Evolutionary conservation across 2,329 filamentous ascomycete species (phyloP).

Genomic region (Atkinsonella texensis): DNA sequence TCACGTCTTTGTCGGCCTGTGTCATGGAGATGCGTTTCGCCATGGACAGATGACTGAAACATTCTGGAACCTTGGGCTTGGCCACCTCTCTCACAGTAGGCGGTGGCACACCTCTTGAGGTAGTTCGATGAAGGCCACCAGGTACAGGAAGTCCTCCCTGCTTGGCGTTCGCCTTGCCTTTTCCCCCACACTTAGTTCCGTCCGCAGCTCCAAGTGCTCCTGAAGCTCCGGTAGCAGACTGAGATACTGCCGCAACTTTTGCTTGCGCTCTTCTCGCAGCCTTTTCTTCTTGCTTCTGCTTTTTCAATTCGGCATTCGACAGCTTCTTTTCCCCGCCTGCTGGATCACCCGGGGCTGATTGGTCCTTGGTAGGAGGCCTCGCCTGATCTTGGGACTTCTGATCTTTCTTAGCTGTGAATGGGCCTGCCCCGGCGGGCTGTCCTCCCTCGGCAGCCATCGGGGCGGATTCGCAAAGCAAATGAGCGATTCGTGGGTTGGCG

Average conservation of each 20-base stretch:
- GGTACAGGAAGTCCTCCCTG: slow-evolving; percentile 27
- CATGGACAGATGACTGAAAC: slow-evolving; percentile 73
- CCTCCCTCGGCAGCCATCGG: slow-evolving; percentile 22
- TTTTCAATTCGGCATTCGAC: slow-evolving; percentile 72
- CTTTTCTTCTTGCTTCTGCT: slow-evolving; percentile 83
- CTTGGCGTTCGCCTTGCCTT: slow-evolving; percentile 36
- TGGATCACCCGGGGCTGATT: slow-evolving; percentile 6
- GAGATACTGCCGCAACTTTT: slow-evolving; percentile 41
- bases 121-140: slow-evolving; percentile 23
- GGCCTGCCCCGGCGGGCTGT: slow-evolving; percentile 17
- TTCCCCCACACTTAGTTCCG: slow-evolving; percentile 25
- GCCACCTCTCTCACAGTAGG: slow-evolving; percentile 33
- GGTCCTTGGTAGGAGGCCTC: slow-evolving; percentile 12
- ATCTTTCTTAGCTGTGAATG: slow-evolving; percentile 13
- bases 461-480: slow-evolving; percentile 1
- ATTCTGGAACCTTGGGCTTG: slow-evolving; percentile 53
- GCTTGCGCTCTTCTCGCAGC: slow-evolving; percentile 67
- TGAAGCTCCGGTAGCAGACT: slow-evolving; percentile 12
- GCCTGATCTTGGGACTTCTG: slow-evolving; percentile 13
- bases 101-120: slow-evolving; percentile 18
- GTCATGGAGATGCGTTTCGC: slow-evolving; percentile 42
- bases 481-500: neutral
- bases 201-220: slow-evolving; percentile 19
- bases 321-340: slow-evolving; percentile 41
- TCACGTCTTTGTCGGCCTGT: slow-evolving; percentile 62